Percentiles rank a stretch among this genome's conserved stretches.
Conservation (phyloP, 148 eudicot genomes). For the Vaccinium corymbosum region DNA sequence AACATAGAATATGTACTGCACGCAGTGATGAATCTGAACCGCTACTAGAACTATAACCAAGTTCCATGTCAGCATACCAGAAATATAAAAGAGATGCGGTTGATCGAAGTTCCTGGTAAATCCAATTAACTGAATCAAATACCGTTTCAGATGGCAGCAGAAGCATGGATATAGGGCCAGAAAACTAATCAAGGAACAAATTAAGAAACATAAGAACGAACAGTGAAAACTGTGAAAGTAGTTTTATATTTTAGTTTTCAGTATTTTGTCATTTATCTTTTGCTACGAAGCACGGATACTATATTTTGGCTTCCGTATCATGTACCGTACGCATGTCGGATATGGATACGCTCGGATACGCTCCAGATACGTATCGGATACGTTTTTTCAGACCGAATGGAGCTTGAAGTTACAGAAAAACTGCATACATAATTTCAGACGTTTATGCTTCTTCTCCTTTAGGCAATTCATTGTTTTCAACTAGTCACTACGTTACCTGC, state of each 20-base stretch:
- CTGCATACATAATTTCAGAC: background rate
- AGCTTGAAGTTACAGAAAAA: background rate
- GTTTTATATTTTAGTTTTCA: background rate
- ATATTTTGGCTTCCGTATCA: too few relatives aligned
- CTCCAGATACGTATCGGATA: too few relatives aligned
- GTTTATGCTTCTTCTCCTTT: background rate
- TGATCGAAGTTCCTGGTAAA: constrained; percentile 55
- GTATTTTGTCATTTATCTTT: background rate
- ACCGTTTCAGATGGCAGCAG: background rate
- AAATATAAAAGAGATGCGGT: constrained; percentile 57
- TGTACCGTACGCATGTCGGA: too few relatives aligned
- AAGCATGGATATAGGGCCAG: background rate
- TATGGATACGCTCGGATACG: too few relatives aligned
- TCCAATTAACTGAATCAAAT: constrained; percentile 10
- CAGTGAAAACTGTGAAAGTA: background rate
- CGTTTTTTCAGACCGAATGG: background rate
- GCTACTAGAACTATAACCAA: constrained; percentile 31
- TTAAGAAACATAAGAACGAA: background rate
- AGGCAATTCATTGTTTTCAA: background rate
- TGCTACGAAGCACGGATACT: too few relatives aligned
- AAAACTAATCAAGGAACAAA: background rate
- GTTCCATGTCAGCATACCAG: constrained; percentile 88
- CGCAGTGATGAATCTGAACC: constrained; percentile 57
- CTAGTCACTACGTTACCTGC: background rate
- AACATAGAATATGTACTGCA: constrained; percentile 69